Evolutionary conservation across 2,329 filamentous ascomycete species (phyloP), one percentile per base, ranked within the genome.

Genomic region (Colletotrichum sojae): DNA sequence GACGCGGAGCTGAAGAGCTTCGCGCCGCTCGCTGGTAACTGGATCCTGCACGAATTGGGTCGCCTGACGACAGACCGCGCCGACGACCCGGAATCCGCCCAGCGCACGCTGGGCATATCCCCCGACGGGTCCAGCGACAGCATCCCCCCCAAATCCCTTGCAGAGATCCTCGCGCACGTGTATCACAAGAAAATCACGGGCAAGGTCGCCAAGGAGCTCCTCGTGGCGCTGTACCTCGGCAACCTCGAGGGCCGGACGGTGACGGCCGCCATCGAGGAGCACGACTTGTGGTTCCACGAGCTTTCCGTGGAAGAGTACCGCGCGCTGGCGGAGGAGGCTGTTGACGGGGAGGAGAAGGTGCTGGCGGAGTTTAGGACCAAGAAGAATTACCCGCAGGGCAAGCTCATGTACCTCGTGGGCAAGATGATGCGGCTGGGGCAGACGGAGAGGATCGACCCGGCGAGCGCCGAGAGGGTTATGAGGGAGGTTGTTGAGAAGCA

Each of bases 31-130:
- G 84, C 84, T 5, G 85, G 84, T 3, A 91, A 91, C 74, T 91
- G 89, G 92, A 90, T 93, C 53, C 84, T 94, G 36, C 92, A 95
- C 75, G 92, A 94, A 75, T 84, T 94, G 3, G 92, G 92, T 8
- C 90, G 91, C 2, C 80, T 94, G 12, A 89, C 88, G 13, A 85
- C 88, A 1, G 86, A 88, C 69, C 82, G 80, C 71, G 75, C 78
- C 22, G 74, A 36, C 31, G 31, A 78, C 40, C 71, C 78, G 1
- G 48, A 74, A 10, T 72, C 75, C 6, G 61, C 55, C 4, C 46
- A 67, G 9, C 54, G 55, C 4, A 46, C 53, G 2, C 25, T 71
- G 36, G 53, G 55, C 9, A 90, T 86, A 69, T 83, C 83, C 0
- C 73, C 81, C 2, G 80, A 85, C 2, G 86, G 87, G 5, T 79